These are phyloP conservation scores for Saturnispora ahearnii DNA, from an alignment of 805 yeast species.

Conservation along the genomic window DNA sequence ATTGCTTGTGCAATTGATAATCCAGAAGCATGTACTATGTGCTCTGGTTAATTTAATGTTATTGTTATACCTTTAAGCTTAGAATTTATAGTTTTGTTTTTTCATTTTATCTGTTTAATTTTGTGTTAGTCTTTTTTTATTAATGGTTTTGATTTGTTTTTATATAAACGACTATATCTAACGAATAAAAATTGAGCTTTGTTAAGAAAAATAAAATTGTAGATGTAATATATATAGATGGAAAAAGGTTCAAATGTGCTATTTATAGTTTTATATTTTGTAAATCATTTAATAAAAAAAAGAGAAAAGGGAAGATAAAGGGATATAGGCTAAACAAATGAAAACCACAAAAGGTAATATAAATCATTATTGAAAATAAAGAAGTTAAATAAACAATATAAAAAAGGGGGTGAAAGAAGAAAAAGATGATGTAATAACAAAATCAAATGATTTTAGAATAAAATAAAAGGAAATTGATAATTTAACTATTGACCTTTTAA, in stretches of 20 bases:
- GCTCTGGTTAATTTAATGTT: conserved; percentile 67
- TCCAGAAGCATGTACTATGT: conserved; percentile 98
- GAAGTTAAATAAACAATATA: too few species aligned
- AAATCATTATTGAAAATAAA: too few species aligned
- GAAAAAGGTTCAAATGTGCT: too few species aligned
- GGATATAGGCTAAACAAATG: too few species aligned
- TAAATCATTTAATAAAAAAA: too few species aligned
- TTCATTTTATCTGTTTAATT: neutral
- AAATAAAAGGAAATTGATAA: neutral
- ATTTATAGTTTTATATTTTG: too few species aligned
- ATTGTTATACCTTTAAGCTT: neutral
- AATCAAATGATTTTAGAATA: neutral
- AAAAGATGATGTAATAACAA: neutral
- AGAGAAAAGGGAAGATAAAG: too few species aligned
- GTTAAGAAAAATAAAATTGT: too few species aligned
- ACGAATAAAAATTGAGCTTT: too few species aligned
- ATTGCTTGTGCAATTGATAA: conserved; percentile 95
- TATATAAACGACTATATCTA: neutral
- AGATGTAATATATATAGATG: too few species aligned
- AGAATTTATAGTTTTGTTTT: neutral
- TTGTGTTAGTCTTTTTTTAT: neutral
- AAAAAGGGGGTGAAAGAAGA: neutral
- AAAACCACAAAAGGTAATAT: too few species aligned
- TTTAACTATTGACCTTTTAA: conserved; percentile 55
- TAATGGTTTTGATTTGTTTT: neutral